Evolutionary conservation across 495 filamentous ascomycete genomes (phyloP).

Genomic region (Annulohypoxylon maeteangense): DNA sequence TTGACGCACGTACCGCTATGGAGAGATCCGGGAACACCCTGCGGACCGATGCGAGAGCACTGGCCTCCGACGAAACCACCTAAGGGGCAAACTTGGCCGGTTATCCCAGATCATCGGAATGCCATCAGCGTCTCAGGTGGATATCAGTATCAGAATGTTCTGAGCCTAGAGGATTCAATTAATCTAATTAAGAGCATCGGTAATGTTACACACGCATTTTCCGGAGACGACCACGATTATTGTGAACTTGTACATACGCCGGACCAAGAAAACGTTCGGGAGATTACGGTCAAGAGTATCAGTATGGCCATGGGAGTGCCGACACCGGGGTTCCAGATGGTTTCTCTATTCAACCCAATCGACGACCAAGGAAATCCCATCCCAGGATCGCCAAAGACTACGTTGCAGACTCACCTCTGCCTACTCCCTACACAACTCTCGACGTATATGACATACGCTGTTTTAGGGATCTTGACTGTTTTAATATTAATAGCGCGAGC

Average conservation of each 20-base stretch:
- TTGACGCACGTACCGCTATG: conserved; percentile 93
- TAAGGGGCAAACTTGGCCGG: conserved; percentile 62
- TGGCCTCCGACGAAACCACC: conserved; percentile 74
- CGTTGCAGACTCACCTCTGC: conserved; percentile 89
- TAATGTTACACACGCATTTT: conserved; percentile 83
- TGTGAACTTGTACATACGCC: conserved; percentile 85
- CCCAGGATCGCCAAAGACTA: conserved; percentile 56
- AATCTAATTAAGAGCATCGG: conserved; percentile 77
- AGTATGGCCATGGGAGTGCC: conserved; percentile 98
- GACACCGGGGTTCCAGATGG: conserved; percentile 85
- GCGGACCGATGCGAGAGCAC: conserved; percentile 87
- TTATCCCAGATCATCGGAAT: conserved; percentile 77
- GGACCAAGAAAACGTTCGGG: conserved; percentile 70
- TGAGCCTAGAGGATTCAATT: conserved; percentile 76
- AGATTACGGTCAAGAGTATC: conserved; percentile 94
- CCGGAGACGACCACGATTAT: conserved; percentile 98
- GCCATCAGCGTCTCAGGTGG: conserved; percentile 78
- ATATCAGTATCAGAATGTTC: conserved; percentile 97
- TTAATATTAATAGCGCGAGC: conserved; percentile 69
- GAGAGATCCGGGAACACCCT: conserved; percentile 81
- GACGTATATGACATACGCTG: conserved; percentile 81
- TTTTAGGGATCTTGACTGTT: conserved; percentile 69
- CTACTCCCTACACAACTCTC: conserved; percentile 87
- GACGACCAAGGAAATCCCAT: conserved; percentile 69
- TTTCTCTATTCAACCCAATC: conserved; percentile 92